Evolutionary conservation across 345 rosid species (phyloP).

Genomic region (Raphanus sativus): DNA sequence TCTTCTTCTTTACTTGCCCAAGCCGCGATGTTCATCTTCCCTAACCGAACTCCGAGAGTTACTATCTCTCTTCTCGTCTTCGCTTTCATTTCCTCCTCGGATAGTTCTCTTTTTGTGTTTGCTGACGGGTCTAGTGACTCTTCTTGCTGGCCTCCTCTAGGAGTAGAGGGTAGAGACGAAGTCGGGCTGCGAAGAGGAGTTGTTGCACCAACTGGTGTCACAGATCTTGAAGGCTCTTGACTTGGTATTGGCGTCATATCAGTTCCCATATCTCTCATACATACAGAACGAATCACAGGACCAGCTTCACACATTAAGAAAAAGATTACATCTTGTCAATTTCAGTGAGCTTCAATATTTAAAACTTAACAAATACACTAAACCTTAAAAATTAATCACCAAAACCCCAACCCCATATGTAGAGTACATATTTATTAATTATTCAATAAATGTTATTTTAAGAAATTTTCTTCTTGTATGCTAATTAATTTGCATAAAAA

Average conservation of each 20-base stretch:
- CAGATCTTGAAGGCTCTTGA: slow-evolving; percentile 92
- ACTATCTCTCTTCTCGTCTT: slow-evolving; percentile 88
- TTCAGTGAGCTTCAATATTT: no score
- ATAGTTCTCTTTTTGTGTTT: slow-evolving; percentile 41
- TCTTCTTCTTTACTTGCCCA: slow-evolving; percentile 96
- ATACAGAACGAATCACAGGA: slow-evolving; percentile 74
- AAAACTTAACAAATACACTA: no score
- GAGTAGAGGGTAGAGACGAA: slow-evolving; percentile 76
- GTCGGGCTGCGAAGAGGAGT: slow-evolving; percentile 81
- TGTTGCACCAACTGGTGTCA: slow-evolving; percentile 76
- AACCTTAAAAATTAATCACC: no score
- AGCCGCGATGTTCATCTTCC: slow-evolving; percentile 87
- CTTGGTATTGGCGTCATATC: slow-evolving; percentile 95
- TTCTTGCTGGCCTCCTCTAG: slow-evolving; percentile 42
- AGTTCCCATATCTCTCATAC: slow-evolving; percentile 98
- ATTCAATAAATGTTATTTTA: no score
- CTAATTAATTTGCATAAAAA: no score
- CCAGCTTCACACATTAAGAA: slow-evolving; percentile 51
- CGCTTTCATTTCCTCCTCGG: slow-evolving; percentile 66
- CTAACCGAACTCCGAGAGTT: slow-evolving; percentile 73
- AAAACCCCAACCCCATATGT: no score
- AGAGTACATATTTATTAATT: no score
- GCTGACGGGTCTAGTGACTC: neutral
- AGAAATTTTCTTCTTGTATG: no score
- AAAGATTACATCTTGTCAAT: neutral